phyloP scores from a whole-genome alignment of 2,329 filamentous ascomycete species.

The Graphium sp. region DNA sequence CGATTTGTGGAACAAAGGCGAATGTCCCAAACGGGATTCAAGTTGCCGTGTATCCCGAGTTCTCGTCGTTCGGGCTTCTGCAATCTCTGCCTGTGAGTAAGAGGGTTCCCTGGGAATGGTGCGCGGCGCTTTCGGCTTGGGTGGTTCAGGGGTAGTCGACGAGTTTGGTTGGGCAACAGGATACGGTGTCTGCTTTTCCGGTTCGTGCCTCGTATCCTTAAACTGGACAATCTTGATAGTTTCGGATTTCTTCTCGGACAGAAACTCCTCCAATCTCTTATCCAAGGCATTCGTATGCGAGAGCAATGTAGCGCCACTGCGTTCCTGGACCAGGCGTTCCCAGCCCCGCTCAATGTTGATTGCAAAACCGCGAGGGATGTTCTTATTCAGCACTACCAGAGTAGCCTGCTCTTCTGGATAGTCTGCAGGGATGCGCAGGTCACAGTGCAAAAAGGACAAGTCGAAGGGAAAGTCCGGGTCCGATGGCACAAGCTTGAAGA shows the following conservation, averaged over 20 bases:
- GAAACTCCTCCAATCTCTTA: slow-evolving; percentile 50
- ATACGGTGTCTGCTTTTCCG: slow-evolving; percentile 10
- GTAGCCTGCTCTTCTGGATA: slow-evolving; percentile 36
- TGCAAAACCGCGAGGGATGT: slow-evolving; percentile 54
- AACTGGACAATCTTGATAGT: slow-evolving; percentile 53
- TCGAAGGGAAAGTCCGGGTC: slow-evolving; percentile 78
- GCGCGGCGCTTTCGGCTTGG: slow-evolving; percentile 1
- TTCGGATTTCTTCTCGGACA: slow-evolving; percentile 54
- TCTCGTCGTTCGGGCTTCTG: slow-evolving; percentile 43
- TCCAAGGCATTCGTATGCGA: slow-evolving; percentile 54
- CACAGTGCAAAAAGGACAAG: slow-evolving; percentile 49
- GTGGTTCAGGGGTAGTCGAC: neutral
- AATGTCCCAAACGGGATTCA: slow-evolving; percentile 55
- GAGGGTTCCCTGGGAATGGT: slow-evolving; percentile 24
- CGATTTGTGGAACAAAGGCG: slow-evolving; percentile 50
- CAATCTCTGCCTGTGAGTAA: slow-evolving; percentile 42
- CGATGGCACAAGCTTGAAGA: slow-evolving; percentile 52
- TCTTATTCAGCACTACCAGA: slow-evolving; percentile 49
- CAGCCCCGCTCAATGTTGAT: slow-evolving; percentile 67
- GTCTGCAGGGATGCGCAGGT: slow-evolving; percentile 42
- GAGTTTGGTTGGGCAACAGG: neutral
- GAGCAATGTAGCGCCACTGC: slow-evolving; percentile 41
- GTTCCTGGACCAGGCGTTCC: slow-evolving; percentile 41
- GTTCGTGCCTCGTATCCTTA: slow-evolving; percentile 36
- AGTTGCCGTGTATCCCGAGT: slow-evolving; percentile 54